Percentiles rank a stretch among this genome's conserved stretches.
These are phyloP conservation scores for Jamesozyma gamospora DNA, from an alignment of 805 yeast species.

Conservation along the genomic window DNA sequence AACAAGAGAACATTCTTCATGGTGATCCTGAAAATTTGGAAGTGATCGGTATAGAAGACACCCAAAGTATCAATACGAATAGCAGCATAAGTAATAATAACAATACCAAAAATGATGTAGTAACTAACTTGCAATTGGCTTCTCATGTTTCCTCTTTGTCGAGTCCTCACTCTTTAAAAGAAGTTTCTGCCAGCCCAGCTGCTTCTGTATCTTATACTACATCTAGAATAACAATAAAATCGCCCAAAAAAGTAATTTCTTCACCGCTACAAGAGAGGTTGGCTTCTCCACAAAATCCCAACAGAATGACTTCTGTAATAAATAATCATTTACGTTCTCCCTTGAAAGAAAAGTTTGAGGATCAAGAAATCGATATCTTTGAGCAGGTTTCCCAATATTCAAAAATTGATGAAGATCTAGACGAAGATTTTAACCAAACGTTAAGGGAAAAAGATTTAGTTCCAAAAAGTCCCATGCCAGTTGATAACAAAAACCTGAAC, in stretches of 20 bases:
- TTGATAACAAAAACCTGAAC: conserved; percentile 5
- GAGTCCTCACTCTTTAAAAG: neutral
- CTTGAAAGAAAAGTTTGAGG: conserved; percentile 8
- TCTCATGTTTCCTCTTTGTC: neutral
- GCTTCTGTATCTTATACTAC: conserved; percentile 29
- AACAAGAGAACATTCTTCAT: no score
- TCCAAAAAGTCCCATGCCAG: conserved; percentile 3
- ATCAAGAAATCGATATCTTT: conserved; percentile 2
- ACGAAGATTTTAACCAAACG: neutral
- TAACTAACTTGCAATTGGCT: neutral
- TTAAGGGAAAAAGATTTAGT: neutral
- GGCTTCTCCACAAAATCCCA: conserved; percentile 17
- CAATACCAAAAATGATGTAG: neutral
- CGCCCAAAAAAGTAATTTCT: conserved; percentile 15
- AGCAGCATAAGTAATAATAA: neutral
- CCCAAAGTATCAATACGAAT: no score
- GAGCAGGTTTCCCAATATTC: conserved; percentile 2
- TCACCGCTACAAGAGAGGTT: conserved; percentile 10
- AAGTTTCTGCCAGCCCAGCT: conserved; percentile 23
- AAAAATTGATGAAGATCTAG: neutral
- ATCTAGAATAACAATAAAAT: conserved; percentile 28
- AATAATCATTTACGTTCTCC: conserved; percentile 29
- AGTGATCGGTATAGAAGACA: no score
- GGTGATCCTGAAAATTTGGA: no score
- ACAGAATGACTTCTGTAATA: conserved; percentile 26